phyloP scores from a whole-genome alignment of 139 green algal species.

The Ettlia oleoabundans region DNA sequence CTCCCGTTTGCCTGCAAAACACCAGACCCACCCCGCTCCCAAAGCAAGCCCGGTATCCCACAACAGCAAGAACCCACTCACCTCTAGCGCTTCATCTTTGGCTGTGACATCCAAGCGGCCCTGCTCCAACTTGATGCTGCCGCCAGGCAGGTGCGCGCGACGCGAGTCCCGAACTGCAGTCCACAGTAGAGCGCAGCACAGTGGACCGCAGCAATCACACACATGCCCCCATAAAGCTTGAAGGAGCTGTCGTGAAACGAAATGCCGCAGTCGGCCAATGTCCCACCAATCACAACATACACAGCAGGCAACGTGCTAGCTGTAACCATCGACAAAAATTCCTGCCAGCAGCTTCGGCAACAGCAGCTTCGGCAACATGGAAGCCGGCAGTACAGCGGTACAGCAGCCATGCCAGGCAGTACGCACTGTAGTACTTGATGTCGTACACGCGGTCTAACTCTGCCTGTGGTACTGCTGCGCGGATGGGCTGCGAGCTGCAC shows the following conservation, averaged over 20 bases:
- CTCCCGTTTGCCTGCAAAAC: too few relatives aligned
- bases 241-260: not conserved
- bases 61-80: not conserved
- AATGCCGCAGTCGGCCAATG: too few relatives aligned
- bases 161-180: constrained; percentile 56
- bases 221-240: not conserved
- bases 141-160: constrained; percentile 50
- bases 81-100: constrained; percentile 28
- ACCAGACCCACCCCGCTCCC: too few relatives aligned
- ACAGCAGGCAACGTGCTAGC: too few relatives aligned
- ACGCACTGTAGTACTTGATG: constrained; percentile 80
- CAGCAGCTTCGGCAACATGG: too few relatives aligned
- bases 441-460: constrained; percentile 69
- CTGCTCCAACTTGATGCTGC: constrained; percentile 50
- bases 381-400: not conserved
- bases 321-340: too few relatives aligned
- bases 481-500: constrained; percentile 68
- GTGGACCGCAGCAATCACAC: not conserved
- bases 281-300: too few relatives aligned
- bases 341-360: too few relatives aligned
- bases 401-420: not conserved
- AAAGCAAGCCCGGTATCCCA: too few relatives aligned
- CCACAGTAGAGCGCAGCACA: too few relatives aligned
- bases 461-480: constrained; percentile 66
- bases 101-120: constrained; percentile 17